Conservation (phyloP, 2,329 filamentous ascomycete genomes). For the Ceratocystis cacaofunesta region DNA sequence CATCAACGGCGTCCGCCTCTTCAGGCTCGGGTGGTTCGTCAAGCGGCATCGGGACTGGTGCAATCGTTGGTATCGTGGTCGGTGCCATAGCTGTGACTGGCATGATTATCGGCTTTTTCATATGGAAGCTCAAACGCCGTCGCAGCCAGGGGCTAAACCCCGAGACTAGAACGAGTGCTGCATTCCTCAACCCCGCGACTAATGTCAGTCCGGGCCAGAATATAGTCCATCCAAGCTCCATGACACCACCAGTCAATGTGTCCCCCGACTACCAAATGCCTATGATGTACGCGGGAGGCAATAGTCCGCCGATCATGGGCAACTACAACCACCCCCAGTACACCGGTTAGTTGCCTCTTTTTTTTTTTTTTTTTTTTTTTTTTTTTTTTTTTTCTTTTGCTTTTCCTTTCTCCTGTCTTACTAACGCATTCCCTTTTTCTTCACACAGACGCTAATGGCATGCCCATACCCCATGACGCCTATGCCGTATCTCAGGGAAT, state of each 20-base stretch:
- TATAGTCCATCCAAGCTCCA: background rate
- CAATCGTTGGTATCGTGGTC: conserved; percentile 19
- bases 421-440: background rate
- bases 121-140: background rate
- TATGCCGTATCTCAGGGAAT: background rate
- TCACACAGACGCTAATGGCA: background rate
- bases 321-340: background rate
- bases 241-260: background rate
- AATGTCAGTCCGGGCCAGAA: background rate
- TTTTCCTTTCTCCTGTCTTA: background rate
- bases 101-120: conserved; percentile 7
- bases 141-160: background rate
- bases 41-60: conserved; percentile 13
- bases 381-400: background rate
- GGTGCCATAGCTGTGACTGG: conserved; percentile 14
- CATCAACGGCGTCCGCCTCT: background rate
- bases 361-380: background rate
- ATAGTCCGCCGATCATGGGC: background rate
- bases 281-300: background rate
- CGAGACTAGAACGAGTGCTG: background rate
- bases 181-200: background rate
- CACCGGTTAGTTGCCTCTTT: background rate
- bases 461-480: background rate
- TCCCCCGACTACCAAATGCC: background rate
- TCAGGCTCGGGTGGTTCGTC: background rate